phyloP scores from a whole-genome alignment of 2,329 filamentous ascomycete species.

The Scolecobasidium constrictum region DNA sequence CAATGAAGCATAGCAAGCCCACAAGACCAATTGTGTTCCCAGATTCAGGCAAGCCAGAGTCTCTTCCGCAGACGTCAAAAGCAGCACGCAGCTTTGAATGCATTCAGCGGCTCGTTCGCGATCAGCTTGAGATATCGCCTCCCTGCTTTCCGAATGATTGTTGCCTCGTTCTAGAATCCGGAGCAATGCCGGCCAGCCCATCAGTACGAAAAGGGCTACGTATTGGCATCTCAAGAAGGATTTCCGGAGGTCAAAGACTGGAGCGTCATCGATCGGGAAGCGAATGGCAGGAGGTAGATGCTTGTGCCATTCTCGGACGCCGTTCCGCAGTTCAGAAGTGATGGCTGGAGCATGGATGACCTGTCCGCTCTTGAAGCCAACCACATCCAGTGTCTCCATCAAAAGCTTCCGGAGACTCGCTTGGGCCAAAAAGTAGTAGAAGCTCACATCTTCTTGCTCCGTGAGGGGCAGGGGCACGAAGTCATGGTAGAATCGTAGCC shows the following conservation, averaged over 20 bases:
- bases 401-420: conserved; percentile 19
- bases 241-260: conserved; percentile 18
- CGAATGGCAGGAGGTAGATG: conserved; percentile 16
- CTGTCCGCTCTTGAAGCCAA: conserved; percentile 13
- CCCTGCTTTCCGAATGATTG: too few species aligned
- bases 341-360: conserved; percentile 19
- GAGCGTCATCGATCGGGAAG: conserved; percentile 17
- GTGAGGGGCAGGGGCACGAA: conserved; percentile 19
- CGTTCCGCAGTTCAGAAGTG: conserved; percentile 17
- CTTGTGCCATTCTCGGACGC: conserved; percentile 19
- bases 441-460: conserved; percentile 18
- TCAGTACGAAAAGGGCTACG: conserved; percentile 17
- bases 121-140: too few species aligned
- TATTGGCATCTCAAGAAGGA: conserved; percentile 19
- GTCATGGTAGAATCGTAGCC: conserved; percentile 19
- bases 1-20: too few species aligned
- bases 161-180: conserved; percentile 12
- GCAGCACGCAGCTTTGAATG: too few species aligned
- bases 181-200: conserved; percentile 19
- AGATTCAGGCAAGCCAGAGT: too few species aligned
- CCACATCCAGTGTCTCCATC: conserved; percentile 18
- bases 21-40: too few species aligned
- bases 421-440: conserved; percentile 20
- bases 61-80: too few species aligned
- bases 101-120: too few species aligned